Conservation (phyloP, 169 alveolate genomes). For the Plasmodium sp. region DNA sequence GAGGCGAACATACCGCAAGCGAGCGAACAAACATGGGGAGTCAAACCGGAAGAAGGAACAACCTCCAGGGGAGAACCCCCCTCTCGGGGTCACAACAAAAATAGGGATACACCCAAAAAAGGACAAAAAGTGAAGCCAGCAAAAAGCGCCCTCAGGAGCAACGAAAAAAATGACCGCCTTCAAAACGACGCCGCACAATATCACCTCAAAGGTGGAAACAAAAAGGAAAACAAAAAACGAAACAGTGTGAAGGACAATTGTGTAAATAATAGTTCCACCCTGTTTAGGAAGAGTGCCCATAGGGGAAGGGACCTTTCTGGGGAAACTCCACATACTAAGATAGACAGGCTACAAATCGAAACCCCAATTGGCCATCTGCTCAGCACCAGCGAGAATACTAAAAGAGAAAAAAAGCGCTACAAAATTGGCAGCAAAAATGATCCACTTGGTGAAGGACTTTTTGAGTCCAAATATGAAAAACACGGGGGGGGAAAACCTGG, state of each 20-base stretch:
- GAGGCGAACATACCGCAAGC: background rate
- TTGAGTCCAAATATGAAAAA: constrained; percentile 16
- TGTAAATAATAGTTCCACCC: background rate
- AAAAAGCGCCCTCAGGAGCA: background rate
- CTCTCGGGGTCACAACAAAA: background rate
- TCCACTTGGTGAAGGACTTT: background rate
- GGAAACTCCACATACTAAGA: background rate
- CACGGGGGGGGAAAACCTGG: background rate
- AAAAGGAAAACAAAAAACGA: background rate
- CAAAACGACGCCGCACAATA: background rate
- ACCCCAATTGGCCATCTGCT: background rate
- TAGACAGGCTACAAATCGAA: background rate
- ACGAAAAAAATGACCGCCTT: background rate
- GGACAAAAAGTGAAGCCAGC: background rate
- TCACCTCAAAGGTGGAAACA: background rate
- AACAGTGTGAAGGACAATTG: background rate
- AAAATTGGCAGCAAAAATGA: background rate
- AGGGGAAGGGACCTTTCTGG: background rate
- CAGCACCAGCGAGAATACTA: background rate
- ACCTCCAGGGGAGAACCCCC: background rate
- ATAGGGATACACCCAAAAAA: background rate
- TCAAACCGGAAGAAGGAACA: background rate
- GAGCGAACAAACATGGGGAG: background rate
- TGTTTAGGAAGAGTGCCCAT: background rate
- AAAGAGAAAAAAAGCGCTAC: background rate